These are phyloP conservation scores for Torulaspora quercuum DNA, from an alignment of 805 yeast genomes.

Conservation along the genomic window DNA sequence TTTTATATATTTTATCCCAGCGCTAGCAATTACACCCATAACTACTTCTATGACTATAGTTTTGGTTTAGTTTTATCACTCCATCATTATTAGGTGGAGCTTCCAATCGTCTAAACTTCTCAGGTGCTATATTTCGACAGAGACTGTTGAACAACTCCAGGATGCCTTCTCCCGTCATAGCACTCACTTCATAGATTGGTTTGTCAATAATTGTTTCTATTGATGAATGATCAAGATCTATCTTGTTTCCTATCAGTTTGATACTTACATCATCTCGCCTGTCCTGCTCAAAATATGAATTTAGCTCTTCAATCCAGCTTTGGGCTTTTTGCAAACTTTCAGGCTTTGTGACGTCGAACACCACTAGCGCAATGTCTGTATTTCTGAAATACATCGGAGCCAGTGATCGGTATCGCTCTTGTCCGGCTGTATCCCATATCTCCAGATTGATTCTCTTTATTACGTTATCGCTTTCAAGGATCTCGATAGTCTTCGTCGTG, in stretches of 20 bases:
- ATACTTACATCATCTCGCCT: conserved; percentile 65
- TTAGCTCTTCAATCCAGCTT: conserved; percentile 73
- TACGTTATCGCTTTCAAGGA: conserved; percentile 39
- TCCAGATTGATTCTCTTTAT: conserved; percentile 62
- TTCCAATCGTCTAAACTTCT: conserved; percentile 22
- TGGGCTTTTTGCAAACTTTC: conserved; percentile 65
- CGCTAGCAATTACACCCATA: conserved; percentile 15
- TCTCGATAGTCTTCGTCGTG: conserved; percentile 60
- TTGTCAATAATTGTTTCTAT: conserved; percentile 33
- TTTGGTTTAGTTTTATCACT: conserved; percentile 1
- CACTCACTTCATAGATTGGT: conserved; percentile 44
- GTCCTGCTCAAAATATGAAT: conserved; percentile 32
- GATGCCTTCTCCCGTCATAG: conserved; percentile 52
- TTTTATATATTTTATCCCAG: conserved; percentile 5
- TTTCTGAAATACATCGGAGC: conserved; percentile 84
- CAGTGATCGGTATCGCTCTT: conserved; percentile 70
- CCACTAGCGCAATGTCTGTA: conserved; percentile 76
- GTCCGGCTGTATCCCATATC: conserved; percentile 88
- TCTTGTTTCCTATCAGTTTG: conserved; percentile 73
- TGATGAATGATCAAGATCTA: conserved; percentile 54
- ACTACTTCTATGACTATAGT: background rate
- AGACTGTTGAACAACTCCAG: conserved; percentile 44
- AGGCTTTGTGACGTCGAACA: conserved; percentile 68
- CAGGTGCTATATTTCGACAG: conserved; percentile 41
- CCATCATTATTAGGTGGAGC: conserved; percentile 1